Percentiles rank a stretch among this genome's conserved stretches.
Evolutionary conservation across 2,329 filamentous ascomycete genomes (phyloP).

Genomic region (Monosporascus sp.): DNA sequence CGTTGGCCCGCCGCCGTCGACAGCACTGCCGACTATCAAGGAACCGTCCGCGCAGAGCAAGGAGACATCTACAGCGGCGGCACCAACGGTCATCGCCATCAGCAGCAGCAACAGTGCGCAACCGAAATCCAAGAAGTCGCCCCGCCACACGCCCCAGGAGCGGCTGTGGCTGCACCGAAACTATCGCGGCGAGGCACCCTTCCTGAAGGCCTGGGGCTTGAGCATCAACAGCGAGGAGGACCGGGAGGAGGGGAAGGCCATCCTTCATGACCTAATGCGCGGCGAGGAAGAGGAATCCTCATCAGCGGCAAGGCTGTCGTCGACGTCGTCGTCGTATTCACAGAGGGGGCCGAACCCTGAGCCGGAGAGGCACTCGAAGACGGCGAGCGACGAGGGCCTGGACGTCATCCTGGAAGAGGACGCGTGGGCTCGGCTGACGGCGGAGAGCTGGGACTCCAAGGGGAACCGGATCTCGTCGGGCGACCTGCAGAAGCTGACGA

Average conservation of each 20-base stretch:
- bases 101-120: constrained; percentile 1
- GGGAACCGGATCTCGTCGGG: background rate
- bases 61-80: background rate
- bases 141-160: constrained; percentile 16
- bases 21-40: constrained; percentile 13
- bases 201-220: constrained; percentile 22
- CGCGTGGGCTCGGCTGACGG: background rate
- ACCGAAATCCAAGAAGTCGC: constrained; percentile 2
- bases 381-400: background rate
- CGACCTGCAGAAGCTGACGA: background rate
- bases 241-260: constrained; percentile 16
- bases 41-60: background rate
- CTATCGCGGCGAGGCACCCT: constrained; percentile 23
- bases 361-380: background rate
- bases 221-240: constrained; percentile 19
- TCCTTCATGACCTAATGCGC: constrained; percentile 21
- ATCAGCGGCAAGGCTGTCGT: background rate
- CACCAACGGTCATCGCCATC: background rate
- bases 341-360: background rate
- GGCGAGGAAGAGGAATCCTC: constrained; percentile 13
- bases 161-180: constrained; percentile 22
- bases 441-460: background rate
- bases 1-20: constrained; percentile 13
- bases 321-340: background rate
- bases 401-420: background rate